phyloP scores from a whole-genome alignment of 495 filamentous ascomycete species.

The Aspergillus hancockii region DNA sequence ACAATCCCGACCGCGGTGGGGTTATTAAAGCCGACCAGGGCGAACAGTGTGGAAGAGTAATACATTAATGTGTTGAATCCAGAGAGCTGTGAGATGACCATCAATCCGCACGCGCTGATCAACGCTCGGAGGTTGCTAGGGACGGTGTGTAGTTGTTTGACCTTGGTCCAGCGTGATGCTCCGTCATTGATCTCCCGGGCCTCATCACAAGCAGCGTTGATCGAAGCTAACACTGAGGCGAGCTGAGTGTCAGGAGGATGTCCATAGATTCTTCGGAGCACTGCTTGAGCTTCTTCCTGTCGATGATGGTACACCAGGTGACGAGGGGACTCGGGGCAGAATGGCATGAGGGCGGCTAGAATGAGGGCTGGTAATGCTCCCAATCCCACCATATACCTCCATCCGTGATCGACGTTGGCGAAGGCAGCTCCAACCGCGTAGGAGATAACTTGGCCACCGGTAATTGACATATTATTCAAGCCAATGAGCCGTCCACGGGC shows the following conservation, averaged over 20 bases:
- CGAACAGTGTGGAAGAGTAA: slow-evolving; percentile 54
- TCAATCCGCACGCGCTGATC: slow-evolving; percentile 50
- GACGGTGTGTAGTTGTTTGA: slow-evolving; percentile 50
- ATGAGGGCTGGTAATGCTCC: slow-evolving; percentile 51
- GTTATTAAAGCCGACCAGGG: slow-evolving; percentile 52
- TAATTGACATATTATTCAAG: slow-evolving; percentile 58
- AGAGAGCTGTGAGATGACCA: slow-evolving; percentile 49
- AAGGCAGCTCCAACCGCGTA: slow-evolving; percentile 57
- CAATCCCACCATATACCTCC: slow-evolving; percentile 56
- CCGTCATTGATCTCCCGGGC: slow-evolving; percentile 35
- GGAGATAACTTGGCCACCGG: slow-evolving; percentile 52
- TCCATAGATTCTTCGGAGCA: slow-evolving; percentile 42
- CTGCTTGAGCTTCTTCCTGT: slow-evolving; percentile 37
- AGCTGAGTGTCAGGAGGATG: slow-evolving; percentile 39
- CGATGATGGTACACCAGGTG: slow-evolving; percentile 49
- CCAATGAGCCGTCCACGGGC: slow-evolving; percentile 57
- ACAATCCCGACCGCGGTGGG: slow-evolving; percentile 53
- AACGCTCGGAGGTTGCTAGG: slow-evolving; percentile 51
- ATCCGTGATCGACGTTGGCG: slow-evolving; percentile 47
- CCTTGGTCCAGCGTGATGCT: slow-evolving; percentile 33
- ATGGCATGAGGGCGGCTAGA: slow-evolving; percentile 42
- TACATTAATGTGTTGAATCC: slow-evolving; percentile 55
- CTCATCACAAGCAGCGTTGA: slow-evolving; percentile 38
- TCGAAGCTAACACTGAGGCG: slow-evolving; percentile 36
- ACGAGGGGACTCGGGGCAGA: slow-evolving; percentile 56